Evolutionary conservation across 352 stramenopile species (phyloP), one percentile per base, ranked within the genome.

Genomic region (Phytophthora capsici): DNA sequence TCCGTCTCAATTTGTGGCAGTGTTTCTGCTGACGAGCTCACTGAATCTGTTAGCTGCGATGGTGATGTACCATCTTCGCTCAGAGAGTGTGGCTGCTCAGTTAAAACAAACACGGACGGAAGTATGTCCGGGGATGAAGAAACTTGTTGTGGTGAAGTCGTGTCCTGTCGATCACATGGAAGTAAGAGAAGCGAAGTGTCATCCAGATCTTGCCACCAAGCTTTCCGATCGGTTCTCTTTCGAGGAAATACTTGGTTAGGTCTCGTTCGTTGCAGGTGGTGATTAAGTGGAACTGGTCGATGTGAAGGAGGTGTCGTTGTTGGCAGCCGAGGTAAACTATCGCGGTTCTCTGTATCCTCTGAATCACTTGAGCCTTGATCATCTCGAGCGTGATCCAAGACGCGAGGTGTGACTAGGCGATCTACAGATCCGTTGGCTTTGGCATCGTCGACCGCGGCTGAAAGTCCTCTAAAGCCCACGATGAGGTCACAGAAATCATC

Each of bases 401-500:
- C 25, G 6, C 60, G 66, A 49, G 57, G 57, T 16, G 46, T 63
- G 1, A 74, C 17, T 4, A 74, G 34, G n/a, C 61, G 53, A 0
- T 74, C 66, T 2, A 13, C n/a, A 32, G 44, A 53, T n/a, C 37
- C 38, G 16, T 68, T 68, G 4, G 17, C 30, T 20, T 63, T 45
- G 1, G 59, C 22, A 20, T 67, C 46, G 16, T 53, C 19, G 9
- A 64, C 9, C 6, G 53, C 63, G 4, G 55, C 43, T 28, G 49
- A 56, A 20, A 61, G 41, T n/a, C 79, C 77, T 53, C 44, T 53
- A 57, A 80, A 90, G 1, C 80, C 78, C 2, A 88, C 54, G n/a
- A 91, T 68, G 14, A 89, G 61, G 64, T 91, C 81, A 51, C 82
- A 91, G 40, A 91, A 90, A 8, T 79, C 75, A 46, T 86, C 78